Conservation (phyloP, 2,329 filamentous ascomycete species). For the Penicillium paneum region DNA sequence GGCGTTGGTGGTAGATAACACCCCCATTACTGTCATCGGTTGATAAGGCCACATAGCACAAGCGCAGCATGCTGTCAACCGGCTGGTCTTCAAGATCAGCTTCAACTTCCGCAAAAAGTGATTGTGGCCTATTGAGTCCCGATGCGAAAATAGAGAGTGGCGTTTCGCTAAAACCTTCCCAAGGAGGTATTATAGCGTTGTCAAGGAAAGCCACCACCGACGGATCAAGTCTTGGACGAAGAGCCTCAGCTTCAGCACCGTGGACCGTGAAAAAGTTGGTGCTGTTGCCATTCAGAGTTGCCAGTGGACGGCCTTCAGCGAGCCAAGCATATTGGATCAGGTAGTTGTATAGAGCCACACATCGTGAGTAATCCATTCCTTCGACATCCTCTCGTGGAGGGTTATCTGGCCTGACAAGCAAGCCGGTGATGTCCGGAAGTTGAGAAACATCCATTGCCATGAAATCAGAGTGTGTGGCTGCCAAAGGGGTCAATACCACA, state of each 20-base stretch:
- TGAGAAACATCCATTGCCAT: constrained; percentile 17
- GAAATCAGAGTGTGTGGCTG: constrained; percentile 5
- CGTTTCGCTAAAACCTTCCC: too few relatives aligned
- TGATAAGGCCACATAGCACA: constrained; percentile 21
- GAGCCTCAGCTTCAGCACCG: constrained; percentile 20
- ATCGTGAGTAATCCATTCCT: constrained; percentile 29
- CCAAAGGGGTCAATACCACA: too few relatives aligned
- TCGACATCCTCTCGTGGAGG: constrained; percentile 23
- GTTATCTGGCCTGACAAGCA: constrained; percentile 29
- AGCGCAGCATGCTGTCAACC: constrained; percentile 22
- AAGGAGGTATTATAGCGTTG: constrained; percentile 11
- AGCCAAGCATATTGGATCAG: constrained; percentile 28
- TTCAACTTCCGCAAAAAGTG: constrained; percentile 23
- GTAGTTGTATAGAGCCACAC: constrained; percentile 33
- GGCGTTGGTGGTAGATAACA: constrained; percentile 28
- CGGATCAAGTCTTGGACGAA: constrained; percentile 25
- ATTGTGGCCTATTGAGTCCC: constrained; percentile 12
- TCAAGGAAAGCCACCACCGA: constrained; percentile 26
- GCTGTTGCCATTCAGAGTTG: constrained; percentile 13
- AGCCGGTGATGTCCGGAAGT: constrained; percentile 14
- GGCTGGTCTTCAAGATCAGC: constrained; percentile 20
- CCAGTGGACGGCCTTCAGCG: constrained; percentile 21
- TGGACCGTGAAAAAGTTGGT: constrained; percentile 21
- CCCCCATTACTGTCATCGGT: constrained; percentile 22
- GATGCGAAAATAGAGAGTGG: constrained; percentile 28